Conservation (phyloP, 768 basidiomycete genomes). For the Amanita rimosa region DNA sequence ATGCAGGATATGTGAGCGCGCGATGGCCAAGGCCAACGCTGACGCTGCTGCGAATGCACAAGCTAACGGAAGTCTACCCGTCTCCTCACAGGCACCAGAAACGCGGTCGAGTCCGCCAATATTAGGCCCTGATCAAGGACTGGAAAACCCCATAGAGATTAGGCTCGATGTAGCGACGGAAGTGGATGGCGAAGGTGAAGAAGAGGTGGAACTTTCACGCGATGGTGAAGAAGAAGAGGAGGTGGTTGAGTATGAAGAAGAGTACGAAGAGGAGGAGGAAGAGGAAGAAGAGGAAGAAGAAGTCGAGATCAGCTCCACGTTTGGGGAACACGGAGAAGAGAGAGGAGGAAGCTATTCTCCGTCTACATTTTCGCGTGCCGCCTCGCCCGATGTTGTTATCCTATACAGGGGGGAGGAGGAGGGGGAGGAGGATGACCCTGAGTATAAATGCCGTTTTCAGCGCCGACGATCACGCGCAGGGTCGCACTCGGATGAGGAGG, state of each 20-base stretch:
- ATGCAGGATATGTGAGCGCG: constrained; percentile 65
- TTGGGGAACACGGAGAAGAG: constrained; percentile 18
- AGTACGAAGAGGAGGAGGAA: constrained; percentile 15
- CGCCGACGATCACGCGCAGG: neutral
- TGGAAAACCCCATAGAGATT: constrained; percentile 5
- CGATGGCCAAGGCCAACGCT: constrained; percentile 40
- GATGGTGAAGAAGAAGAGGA: constrained; percentile 10
- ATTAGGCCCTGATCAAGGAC: neutral
- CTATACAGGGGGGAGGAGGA: no score
- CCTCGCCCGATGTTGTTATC: neutral
- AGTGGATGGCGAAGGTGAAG: constrained; percentile 15
- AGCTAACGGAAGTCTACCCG: constrained; percentile 12
- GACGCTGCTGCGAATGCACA: constrained; percentile 22
- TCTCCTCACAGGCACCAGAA: constrained; percentile 9
- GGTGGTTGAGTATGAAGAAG: constrained; percentile 13
- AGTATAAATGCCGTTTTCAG: constrained; percentile 2
- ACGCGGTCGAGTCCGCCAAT: neutral
- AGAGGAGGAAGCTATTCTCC: constrained; percentile 9
- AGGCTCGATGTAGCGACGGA: constrained; percentile 8
- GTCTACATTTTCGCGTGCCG: neutral
- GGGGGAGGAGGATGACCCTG: constrained; percentile 7
- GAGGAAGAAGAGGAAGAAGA: constrained; percentile 17
- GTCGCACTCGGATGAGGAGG: neutral
- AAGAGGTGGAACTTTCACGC: constrained; percentile 13
- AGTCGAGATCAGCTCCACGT: constrained; percentile 21